Base-by-base conservation (phyloP, 2,329 filamentous ascomycete species). In the Aspergillus oerlinghausenensis region DNA sequence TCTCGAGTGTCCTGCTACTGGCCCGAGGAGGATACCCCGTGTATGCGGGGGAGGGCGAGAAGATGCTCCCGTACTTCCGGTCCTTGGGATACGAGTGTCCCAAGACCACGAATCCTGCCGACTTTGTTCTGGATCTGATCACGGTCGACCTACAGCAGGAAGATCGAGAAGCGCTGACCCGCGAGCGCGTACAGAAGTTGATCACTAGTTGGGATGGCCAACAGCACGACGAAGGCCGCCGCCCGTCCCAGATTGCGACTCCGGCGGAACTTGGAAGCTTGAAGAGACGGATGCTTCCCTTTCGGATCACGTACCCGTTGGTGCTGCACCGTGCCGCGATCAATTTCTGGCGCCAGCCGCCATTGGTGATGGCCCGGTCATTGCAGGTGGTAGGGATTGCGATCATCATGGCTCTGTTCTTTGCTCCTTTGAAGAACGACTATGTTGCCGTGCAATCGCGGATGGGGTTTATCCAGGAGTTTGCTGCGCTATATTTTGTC, bases 61-160 rank as follows among this genome's bases (percentile, higher is more conserved):
- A 81, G 1, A 90, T 92, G 86, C 75, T 91, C 0, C 68, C 76
- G 0, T 86, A 91, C 67, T 88, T 92, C 57, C 72, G 75, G 0
- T 68, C 67, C 0, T 75, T 85, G 21, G 87, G 87, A 0, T 83
- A 84, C 60, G 75, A 83, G 11, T 92, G 88, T 65, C 87, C 88
- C 0, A 77, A 79, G 14, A 84, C 88, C 56, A 88, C 87, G 0
- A 92, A 92, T 60, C 88, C 89, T 0, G 88, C 89, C 0, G 89
- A 92, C 68, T 92, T 90, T 68, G 88, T 87, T 0, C 79, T 92
- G 7, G 88, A 92, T 64, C 79, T 91, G 51, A 89, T 92, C 52
- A 92, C 88, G 0, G 82, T 92, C 25, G 87, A 92, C 63, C 75
- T 92, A 0, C 88, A 90, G 59, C 81, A 87, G 43, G 84, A 82